Evolutionary conservation across 2,329 filamentous ascomycete species (phyloP).

Genomic region (Aspergillus vadensis): DNA sequence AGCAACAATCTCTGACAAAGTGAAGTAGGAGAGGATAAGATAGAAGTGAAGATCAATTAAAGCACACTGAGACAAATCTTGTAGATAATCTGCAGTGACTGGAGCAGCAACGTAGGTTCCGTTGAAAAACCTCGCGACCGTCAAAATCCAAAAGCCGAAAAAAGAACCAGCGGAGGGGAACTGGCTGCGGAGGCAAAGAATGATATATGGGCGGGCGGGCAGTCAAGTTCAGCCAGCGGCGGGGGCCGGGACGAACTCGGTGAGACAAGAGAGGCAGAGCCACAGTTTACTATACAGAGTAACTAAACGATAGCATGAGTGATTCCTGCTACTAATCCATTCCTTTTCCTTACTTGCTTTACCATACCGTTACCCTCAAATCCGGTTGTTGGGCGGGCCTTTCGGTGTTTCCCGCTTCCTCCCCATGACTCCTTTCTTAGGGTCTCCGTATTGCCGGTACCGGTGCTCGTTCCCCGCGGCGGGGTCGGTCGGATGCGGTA

Average conservation of each 20-base stretch:
- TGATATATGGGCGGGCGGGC: slow-evolving; percentile 16
- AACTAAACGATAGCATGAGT: too few species aligned
- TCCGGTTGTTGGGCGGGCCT: not conserved
- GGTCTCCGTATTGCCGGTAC: slow-evolving; percentile 8
- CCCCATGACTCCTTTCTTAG: not conserved
- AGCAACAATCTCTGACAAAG: too few species aligned
- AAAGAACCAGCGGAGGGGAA: slow-evolving; percentile 23
- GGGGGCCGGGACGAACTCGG: slow-evolving; percentile 18
- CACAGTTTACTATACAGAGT: too few species aligned
- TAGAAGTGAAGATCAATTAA: slow-evolving; percentile 4
- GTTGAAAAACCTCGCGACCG: slow-evolving; percentile 26
- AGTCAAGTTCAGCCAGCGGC: not conserved
- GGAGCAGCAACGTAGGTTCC: slow-evolving; percentile 25
- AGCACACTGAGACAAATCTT: slow-evolving; percentile 4
- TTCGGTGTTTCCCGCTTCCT: not conserved
- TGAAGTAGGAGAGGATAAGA: too few species aligned
- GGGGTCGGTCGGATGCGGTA: slow-evolving; percentile 17
- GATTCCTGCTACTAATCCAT: too few species aligned
- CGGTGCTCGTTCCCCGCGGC: not conserved
- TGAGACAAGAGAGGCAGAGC: not conserved
- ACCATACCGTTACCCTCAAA: not conserved
- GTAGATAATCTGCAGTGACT: slow-evolving; percentile 16
- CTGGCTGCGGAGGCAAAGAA: slow-evolving; percentile 15
- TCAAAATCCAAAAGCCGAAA: slow-evolving; percentile 32
- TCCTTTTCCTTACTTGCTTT: not conserved